Conservation (phyloP, 1,284 basidiomycete genomes). For the Ustilago xerochloae region DNA sequence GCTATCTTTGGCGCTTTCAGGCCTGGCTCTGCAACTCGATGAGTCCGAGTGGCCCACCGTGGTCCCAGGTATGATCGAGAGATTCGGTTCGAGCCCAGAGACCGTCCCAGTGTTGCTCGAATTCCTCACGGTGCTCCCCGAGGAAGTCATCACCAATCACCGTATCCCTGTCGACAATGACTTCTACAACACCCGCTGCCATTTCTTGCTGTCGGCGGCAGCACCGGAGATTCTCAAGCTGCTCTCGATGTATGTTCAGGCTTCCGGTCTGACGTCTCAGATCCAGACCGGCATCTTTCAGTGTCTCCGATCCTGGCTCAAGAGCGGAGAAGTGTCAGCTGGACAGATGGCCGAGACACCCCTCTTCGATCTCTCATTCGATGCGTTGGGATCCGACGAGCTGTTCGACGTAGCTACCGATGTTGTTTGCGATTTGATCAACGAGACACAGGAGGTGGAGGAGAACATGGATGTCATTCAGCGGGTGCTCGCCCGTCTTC, state of each 20-base stretch:
- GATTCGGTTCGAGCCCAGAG: slow-evolving; percentile 83
- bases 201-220: slow-evolving; percentile 71
- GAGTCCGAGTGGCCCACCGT: slow-evolving; percentile 79
- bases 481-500: slow-evolving; percentile 77
- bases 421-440: slow-evolving; percentile 91
- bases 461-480: slow-evolving; percentile 92
- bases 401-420: slow-evolving; percentile 94
- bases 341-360: slow-evolving; percentile 79
- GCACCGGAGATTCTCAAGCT: slow-evolving; percentile 80
- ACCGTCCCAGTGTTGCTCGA: slow-evolving; percentile 87
- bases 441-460: slow-evolving; percentile 97
- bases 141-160: slow-evolving; percentile 86
- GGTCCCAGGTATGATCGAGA: slow-evolving; percentile 83
- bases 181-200: slow-evolving; percentile 72
- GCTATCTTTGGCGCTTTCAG: slow-evolving; percentile 87
- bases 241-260: slow-evolving; percentile 88
- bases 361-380: slow-evolving; percentile 76
- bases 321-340: slow-evolving; percentile 83
- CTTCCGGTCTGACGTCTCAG: slow-evolving; percentile 80
- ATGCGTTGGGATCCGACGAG: slow-evolving; percentile 72
- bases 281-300: slow-evolving; percentile 89
- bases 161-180: slow-evolving; percentile 89
- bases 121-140: slow-evolving; percentile 90
- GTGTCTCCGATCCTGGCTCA: slow-evolving; percentile 87
- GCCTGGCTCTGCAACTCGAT: slow-evolving; percentile 90